Conservation (phyloP, 140 eudicot genomes). For the Oenanthe javanica region DNA sequence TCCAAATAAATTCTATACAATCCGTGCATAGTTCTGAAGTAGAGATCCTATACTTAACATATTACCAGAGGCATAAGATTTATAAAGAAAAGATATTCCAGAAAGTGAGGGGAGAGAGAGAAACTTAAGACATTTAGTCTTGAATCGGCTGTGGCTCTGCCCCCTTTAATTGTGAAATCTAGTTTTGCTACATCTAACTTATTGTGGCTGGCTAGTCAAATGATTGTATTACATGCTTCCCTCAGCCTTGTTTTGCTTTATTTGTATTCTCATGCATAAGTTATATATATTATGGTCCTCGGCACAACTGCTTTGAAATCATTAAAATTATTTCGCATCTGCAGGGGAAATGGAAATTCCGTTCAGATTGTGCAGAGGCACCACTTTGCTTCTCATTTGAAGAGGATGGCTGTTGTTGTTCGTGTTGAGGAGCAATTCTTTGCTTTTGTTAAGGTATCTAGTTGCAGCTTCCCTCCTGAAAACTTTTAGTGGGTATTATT, state of each 20-base stretch:
- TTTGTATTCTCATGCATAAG: background rate
- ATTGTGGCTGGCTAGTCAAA: background rate
- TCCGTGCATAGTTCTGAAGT: background rate
- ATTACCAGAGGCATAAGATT: too few species aligned
- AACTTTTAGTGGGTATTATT: background rate
- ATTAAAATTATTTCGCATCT: conserved; percentile 12
- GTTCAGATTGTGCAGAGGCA: conserved; percentile 96
- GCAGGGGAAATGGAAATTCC: conserved; percentile 75
- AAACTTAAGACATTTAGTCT: background rate
- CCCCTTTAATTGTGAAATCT: background rate
- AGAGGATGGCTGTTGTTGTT: conserved; percentile 95
- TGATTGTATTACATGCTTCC: background rate
- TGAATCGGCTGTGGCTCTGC: background rate
- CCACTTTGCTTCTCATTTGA: conserved; percentile 91
- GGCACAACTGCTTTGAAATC: background rate
- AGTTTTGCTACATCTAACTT: background rate
- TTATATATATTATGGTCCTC: background rate
- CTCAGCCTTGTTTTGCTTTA: background rate
- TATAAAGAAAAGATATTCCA: too few species aligned
- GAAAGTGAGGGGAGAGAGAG: background rate
- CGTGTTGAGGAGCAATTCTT: conserved; percentile 85
- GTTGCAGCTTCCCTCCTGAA: background rate
- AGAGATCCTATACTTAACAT: background rate
- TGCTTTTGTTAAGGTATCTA: conserved; percentile 80
- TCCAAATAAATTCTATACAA: background rate